Evolutionary conservation across 2,329 filamentous ascomycete genomes (phyloP), one percentile per base, ranked within the genome.

Genomic region (Penicillium frequentans): DNA sequence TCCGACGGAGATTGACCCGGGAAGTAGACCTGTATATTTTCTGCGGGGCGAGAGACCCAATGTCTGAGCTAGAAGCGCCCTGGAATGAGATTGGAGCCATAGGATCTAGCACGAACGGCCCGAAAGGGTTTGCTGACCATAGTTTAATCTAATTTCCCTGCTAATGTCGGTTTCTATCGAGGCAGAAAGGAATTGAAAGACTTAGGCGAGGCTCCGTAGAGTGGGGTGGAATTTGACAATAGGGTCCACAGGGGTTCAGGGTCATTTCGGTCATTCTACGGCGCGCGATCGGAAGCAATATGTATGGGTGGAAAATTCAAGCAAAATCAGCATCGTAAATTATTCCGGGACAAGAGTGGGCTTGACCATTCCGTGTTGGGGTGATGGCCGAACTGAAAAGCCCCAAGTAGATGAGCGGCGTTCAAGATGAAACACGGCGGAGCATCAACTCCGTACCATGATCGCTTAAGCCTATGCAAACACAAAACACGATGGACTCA

Each of bases 401-500:
- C 45, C 35, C 55, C 46, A 53, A 16, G 49, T 56, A 63, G 59
- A 62, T 65, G 60, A 60, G 44, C 37, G 24, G 49, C 53, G 46
- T 37, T 64, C 46, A 64, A 64, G 54, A 42, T 67, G 64, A 67
- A 67, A 67, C 64, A 55, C 6, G 39, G 53, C 56, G 60, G 58
- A 53, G 55, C 56, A 35, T 57, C 58, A 53, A 54, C 44, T 35
- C 46, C 49, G 21, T 29, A 43, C 19, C n/a, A 51, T 43, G 47
- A 54, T 50, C 37, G 49, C n/a, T 24, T 44, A n/a, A 23, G 24
- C 21, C 39, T 24, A 50, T 31, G 9, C 19, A 14, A 42, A 23
- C 19, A 23, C 10, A 42, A 21, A 42, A 42, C n/a, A 42, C 1
- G 13, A 42, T 42, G 19, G 11, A 33, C 37, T 27, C 48, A 50